These are phyloP conservation scores for Vitis labrusca DNA, from an alignment of 164 flowering plant genomes.

Conservation along the genomic window DNA sequence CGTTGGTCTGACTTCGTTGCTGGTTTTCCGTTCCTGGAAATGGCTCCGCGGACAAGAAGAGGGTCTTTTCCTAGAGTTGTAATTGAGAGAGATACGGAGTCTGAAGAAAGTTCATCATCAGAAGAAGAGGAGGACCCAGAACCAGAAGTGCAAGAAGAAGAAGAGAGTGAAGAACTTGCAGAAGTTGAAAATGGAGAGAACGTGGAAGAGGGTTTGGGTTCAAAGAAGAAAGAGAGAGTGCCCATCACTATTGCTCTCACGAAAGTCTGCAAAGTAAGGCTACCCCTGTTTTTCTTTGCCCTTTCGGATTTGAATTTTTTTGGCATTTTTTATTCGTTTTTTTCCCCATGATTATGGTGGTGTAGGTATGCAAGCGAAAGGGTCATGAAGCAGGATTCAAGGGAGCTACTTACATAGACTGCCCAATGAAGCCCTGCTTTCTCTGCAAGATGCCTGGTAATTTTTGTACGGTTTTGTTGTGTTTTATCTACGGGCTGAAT, in stretches of 20 bases:
- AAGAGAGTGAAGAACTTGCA: slow-evolving; percentile 20
- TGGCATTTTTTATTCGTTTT: background rate
- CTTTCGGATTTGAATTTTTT: slow-evolving; percentile 4
- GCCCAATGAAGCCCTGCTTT: slow-evolving; percentile 95
- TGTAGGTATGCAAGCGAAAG: slow-evolving; percentile 77
- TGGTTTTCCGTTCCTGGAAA: slow-evolving; percentile 9
- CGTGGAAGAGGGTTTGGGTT: slow-evolving; percentile 17
- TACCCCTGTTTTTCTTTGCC: background rate
- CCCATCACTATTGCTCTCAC: slow-evolving; percentile 78
- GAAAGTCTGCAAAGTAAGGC: slow-evolving; percentile 85
- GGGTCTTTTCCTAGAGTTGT: slow-evolving; percentile 53
- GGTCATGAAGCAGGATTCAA: slow-evolving; percentile 95
- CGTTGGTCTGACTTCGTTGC: background rate
- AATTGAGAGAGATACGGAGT: slow-evolving; percentile 62
- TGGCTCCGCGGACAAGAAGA: slow-evolving; percentile 56
- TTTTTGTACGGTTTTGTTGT: too few species aligned
- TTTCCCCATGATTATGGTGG: background rate
- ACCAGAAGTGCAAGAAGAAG: slow-evolving; percentile 33
- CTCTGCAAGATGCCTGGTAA: slow-evolving; percentile 92
- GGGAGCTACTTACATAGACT: slow-evolving; percentile 95
- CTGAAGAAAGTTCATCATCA: slow-evolving; percentile 56
- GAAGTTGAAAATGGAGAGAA: slow-evolving; percentile 10
- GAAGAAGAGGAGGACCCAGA: slow-evolving; percentile 30
- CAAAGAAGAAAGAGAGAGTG: slow-evolving; percentile 48
- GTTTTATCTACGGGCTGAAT: background rate